Conservation (phyloP, 2,329 filamentous ascomycete genomes). For the Penicillium crustosum region DNA sequence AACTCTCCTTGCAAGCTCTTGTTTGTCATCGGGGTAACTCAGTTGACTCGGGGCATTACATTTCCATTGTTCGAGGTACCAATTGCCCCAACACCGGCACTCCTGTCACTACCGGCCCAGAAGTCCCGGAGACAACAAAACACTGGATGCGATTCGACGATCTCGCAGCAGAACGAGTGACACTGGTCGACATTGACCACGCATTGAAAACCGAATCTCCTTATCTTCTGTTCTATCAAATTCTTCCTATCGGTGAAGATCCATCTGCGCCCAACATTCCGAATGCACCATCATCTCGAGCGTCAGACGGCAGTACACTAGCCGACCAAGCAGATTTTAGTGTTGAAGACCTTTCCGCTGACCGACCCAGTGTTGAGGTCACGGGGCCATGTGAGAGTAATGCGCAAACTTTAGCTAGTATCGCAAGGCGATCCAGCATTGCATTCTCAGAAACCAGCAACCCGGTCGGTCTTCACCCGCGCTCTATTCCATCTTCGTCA, state of each 20-base stretch:
- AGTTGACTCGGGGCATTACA: conserved; percentile 86
- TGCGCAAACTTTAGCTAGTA: conserved; percentile 15
- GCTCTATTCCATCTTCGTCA: conserved; percentile 27
- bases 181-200: conserved; percentile 72
- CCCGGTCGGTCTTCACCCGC: conserved; percentile 17
- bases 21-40: conserved; percentile 89
- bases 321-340: conserved; percentile 5
- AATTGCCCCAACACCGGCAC: conserved; percentile 39
- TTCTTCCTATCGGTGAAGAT: conserved; percentile 79
- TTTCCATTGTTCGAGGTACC: conserved; percentile 77
- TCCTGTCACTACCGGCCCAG: conserved; percentile 27
- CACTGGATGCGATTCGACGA: conserved; percentile 95
- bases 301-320: conserved; percentile 25
- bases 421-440: conserved; percentile 30
- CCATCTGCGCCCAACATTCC: conserved; percentile 35
- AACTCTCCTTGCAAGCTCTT: conserved; percentile 84
- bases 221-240: conserved; percentile 93
- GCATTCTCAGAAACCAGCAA: conserved; percentile 28
- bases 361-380: conserved; percentile 42
- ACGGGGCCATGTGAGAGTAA: conserved; percentile 29
- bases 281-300: conserved; percentile 35
- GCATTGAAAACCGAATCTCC: conserved; percentile 84
- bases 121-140: conserved; percentile 63
- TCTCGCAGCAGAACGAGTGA: conserved; percentile 69
- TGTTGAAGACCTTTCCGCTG: conserved; percentile 26